A percentile compares a stretch with the other conserved stretches of the same genome.
These are phyloP conservation scores for Eucalyptus viminalis DNA, from an alignment of 345 rosid genomes.

Conservation along the genomic window DNA sequence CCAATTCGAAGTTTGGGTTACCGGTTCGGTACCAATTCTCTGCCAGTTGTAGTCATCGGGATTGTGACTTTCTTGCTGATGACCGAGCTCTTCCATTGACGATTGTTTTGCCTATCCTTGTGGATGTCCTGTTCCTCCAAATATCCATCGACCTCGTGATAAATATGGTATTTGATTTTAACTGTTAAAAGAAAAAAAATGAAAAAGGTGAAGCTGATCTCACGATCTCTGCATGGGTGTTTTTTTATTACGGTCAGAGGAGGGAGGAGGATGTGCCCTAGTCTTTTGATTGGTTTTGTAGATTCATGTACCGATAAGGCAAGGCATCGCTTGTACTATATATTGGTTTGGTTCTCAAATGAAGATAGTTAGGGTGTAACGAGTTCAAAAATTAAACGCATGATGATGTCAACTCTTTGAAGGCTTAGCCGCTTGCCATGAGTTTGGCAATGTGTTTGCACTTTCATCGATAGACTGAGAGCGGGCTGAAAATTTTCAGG, in stretches of 20 bases:
- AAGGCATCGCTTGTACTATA: neutral
- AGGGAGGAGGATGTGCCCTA: neutral
- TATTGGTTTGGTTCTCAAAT: neutral
- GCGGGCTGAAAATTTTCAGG: neutral
- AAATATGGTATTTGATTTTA: neutral
- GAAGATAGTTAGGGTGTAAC: neutral
- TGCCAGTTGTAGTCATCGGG: conserved; percentile 8
- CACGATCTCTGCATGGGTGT: neutral
- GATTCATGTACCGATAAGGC: neutral
- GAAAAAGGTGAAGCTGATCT: neutral
- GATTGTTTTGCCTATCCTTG: neutral
- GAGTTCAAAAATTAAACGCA: neutral
- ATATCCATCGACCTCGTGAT: neutral
- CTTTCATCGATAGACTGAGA: neutral
- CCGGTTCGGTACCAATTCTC: conserved; percentile 2
- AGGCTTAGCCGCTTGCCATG: neutral
- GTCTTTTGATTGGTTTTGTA: neutral
- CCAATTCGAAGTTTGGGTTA: conserved; percentile 24
- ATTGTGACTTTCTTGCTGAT: conserved; percentile 18
- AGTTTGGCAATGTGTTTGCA: neutral
- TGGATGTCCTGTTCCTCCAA: neutral
- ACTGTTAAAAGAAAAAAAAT: neutral
- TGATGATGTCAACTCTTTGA: neutral
- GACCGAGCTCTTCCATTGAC: conserved; percentile 8
- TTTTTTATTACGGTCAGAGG: neutral